Conservation (phyloP, 176 grass and related monocot species). For the Ananas comosus region DNA sequence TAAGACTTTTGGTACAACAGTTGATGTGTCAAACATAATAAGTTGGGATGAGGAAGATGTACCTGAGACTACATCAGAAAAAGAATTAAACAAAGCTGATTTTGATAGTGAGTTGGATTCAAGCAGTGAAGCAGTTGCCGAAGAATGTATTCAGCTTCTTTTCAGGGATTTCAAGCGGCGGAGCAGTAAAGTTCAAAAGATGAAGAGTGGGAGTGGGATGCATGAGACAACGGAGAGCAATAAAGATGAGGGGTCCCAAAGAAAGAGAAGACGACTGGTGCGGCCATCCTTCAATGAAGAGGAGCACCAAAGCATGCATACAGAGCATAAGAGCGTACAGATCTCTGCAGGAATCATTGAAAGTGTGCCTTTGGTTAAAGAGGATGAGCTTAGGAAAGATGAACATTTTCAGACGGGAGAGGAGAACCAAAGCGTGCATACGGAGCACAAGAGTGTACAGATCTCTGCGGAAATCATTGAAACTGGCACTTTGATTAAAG, state of each 20-base stretch:
- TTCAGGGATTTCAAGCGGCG: slow-evolving; percentile 16
- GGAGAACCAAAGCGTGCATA: slow-evolving; percentile 18
- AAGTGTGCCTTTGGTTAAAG: neutral
- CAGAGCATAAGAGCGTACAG: neutral
- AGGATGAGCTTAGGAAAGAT: too few relatives aligned
- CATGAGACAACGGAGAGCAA: slow-evolving; percentile 10
- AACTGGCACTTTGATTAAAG: slow-evolving; percentile 17
- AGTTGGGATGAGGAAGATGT: slow-evolving; percentile 20
- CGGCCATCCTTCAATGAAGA: slow-evolving; percentile 21
- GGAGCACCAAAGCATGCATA: slow-evolving; percentile 17
- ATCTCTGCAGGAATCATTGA: slow-evolving; percentile 10
- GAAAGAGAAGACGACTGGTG: slow-evolving; percentile 28
- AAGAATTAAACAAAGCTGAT: slow-evolving; percentile 1
- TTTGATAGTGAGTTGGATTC: slow-evolving; percentile 20
- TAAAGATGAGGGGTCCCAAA: slow-evolving; percentile 20
- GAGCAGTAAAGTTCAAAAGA: slow-evolving; percentile 9
- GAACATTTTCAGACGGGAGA: neutral
- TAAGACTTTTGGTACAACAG: neutral
- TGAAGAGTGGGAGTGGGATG: slow-evolving; percentile 8
- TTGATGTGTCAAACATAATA: neutral
- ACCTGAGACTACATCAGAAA: slow-evolving; percentile 11
- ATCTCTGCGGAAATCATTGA: slow-evolving; percentile 8
- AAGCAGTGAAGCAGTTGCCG: slow-evolving; percentile 9
- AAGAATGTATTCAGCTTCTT: slow-evolving; percentile 19
- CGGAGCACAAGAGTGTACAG: neutral